phyloP scores from a whole-genome alignment of 805 yeast species.

The Wickerhamomyces ciferrii region DNA sequence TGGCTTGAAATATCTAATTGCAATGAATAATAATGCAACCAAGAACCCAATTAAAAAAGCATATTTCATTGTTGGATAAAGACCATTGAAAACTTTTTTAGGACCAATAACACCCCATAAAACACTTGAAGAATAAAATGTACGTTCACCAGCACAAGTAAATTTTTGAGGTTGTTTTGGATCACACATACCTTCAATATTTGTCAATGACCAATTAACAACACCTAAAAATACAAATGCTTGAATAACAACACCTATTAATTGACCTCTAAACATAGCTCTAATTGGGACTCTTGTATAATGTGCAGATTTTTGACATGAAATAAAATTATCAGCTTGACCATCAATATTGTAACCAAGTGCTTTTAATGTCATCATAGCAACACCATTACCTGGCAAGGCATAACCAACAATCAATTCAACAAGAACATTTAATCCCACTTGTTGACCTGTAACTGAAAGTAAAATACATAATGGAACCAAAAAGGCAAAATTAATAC shows the following conservation, averaged over 20 bases:
- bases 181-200: conserved; percentile 25
- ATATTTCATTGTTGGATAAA: conserved; percentile 58
- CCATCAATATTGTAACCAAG: conserved; percentile 52
- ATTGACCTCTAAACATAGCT: conserved; percentile 43
- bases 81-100: conserved; percentile 42
- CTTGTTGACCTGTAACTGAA: conserved; percentile 39
- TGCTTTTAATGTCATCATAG: conserved; percentile 42
- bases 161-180: conserved; percentile 31
- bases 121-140: conserved; percentile 30
- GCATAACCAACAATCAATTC: conserved; percentile 51
- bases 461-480: conserved; percentile 41
- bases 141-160: conserved; percentile 27
- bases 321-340: conserved; percentile 54
- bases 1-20: conserved; percentile 19
- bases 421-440: conserved; percentile 44
- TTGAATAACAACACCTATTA: conserved; percentile 23
- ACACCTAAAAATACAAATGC: conserved; percentile 21
- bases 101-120: conserved; percentile 52
- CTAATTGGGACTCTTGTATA: conserved; percentile 52
- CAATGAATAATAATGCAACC: conserved; percentile 24
- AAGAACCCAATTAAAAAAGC: conserved; percentile 52
- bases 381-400: conserved; percentile 46
- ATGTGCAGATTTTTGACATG: conserved; percentile 51
- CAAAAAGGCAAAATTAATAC: conserved; percentile 39
- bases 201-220: conserved; percentile 25